Evolutionary conservation across 441 rosid species (phyloP), one percentile per base, ranked within the genome.

Genomic region (Pelargonium myrrhifolium): DNA sequence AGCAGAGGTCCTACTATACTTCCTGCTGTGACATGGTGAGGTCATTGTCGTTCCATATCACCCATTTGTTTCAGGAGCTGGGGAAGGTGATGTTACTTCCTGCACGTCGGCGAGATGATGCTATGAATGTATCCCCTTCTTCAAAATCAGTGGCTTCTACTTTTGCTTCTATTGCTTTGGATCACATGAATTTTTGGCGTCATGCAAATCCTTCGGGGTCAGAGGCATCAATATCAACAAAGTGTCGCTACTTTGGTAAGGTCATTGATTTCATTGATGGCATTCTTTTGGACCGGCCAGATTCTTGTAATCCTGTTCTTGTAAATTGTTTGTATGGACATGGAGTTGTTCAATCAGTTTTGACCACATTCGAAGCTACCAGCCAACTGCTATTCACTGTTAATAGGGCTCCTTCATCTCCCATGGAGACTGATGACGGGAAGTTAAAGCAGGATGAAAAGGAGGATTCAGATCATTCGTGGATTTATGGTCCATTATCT

Each of bases 311-410:
- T 81, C 89, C 96, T 9, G 82, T 92, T 77, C 71, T 95, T 68
- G 67, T 95, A 64, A 95, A 95, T 69, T 87, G 92, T 85, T 82
- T 92, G 20, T 92, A 85, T 72, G 92, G 95, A 59, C 84, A 77
- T 65, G 98, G 92, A 74, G 97, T 92, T 72, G 75, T 95, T 82
- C 94, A 87, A 61, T 80, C 89, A 2, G 86, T 95, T 79, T 78
- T 95, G 87, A 89, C 88, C 65, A 95, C 99, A 67, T 95, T 92
- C 76, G 97, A 92, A 78, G 99, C 99, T 64, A 92, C 98, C 61
- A 89, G 94, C 76, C 98, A 88, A 68, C 81, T 95, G 78, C 84
- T 90, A 56, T 89, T 81, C 75, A 65, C 90, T 17, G 81, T 88
- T 68, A 88, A 87, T 74, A 86, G 96, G 83, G 75, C 81, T 68